phyloP scores from a whole-genome alignment of 148 eudicot species.

The Nyssa sinensis region DNA sequence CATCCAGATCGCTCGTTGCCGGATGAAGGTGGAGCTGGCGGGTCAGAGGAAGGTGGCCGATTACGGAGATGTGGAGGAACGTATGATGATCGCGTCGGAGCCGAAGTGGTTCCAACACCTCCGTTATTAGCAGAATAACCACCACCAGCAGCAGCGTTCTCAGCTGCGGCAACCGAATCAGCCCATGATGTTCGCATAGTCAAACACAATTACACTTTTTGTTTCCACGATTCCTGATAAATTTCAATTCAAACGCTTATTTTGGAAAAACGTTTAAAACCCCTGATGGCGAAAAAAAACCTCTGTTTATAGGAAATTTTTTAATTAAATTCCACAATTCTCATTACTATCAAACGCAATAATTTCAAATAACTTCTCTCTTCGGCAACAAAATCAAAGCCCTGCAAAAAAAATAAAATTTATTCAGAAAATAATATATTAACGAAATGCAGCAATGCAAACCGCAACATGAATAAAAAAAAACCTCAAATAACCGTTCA shows the following conservation, averaged over 20 bases:
- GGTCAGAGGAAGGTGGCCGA: slow-evolving; percentile 26
- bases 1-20: slow-evolving; percentile 24
- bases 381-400: background rate
- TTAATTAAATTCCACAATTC: background rate
- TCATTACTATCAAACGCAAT: background rate
- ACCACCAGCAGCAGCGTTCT: slow-evolving; percentile 28
- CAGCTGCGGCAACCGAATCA: slow-evolving; percentile 49
- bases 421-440: too few relatives aligned
- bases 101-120: slow-evolving; percentile 14
- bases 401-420: slow-evolving; percentile 2
- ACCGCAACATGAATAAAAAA: background rate
- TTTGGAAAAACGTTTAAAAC: background rate
- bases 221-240: background rate
- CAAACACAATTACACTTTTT: slow-evolving; percentile 20
- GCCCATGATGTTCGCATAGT: slow-evolving; percentile 52
- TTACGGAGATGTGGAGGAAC: slow-evolving; percentile 57
- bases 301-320: background rate
- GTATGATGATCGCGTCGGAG: slow-evolving; percentile 24
- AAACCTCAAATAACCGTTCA: slow-evolving; percentile 1
- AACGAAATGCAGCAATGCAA: background rate
- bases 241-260: slow-evolving; percentile 10
- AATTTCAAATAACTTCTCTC: background rate
- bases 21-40: slow-evolving; percentile 12
- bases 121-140: slow-evolving; percentile 26
- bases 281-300: background rate